These are phyloP conservation scores for Coccomyxa sp. DNA, from an alignment of 139 green algal genomes.

Conservation along the genomic window DNA sequence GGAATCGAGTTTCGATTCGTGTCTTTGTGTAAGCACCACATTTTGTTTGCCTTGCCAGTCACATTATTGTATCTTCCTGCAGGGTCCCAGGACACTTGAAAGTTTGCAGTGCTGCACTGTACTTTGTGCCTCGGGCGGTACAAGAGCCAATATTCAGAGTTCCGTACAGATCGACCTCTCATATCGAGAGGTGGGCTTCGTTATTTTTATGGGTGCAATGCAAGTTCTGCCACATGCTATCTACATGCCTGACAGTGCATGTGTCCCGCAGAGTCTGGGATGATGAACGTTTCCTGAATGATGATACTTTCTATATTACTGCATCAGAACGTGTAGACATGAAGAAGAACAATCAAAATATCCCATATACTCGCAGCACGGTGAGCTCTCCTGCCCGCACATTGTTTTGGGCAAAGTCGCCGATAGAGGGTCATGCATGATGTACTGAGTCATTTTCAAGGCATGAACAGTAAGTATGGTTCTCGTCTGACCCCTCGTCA, in stretches of 20 bases:
- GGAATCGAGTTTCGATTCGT: not conserved
- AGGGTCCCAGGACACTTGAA: slow-evolving; percentile 45
- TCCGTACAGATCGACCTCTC: slow-evolving; percentile 18
- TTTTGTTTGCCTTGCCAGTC: not conserved
- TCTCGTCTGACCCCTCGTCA: too few relatives aligned
- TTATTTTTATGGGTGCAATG: not conserved
- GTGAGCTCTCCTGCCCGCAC: too few relatives aligned
- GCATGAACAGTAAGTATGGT: too few relatives aligned
- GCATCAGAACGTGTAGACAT: not conserved
- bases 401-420: too few relatives aligned
- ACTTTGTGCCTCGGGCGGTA: slow-evolving; percentile 51
- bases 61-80: slow-evolving; percentile 3
- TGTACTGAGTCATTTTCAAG: too few relatives aligned
- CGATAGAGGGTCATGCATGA: too few relatives aligned
- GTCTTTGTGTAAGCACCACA: not conserved
- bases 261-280: not conserved
- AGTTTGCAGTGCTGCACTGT: slow-evolving; percentile 49
- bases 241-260: not conserved
- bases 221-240: not conserved
- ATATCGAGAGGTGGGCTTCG: slow-evolving; percentile 30
- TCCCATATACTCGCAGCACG: not conserved
- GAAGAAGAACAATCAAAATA: not conserved
- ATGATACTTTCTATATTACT: not conserved
- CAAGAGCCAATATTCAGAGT: slow-evolving; percentile 51
- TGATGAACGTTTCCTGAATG: not conserved